Base-by-base conservation (phyloP, 495 filamentous ascomycete genomes). In the Chaetomidium leptoderma region DNA sequence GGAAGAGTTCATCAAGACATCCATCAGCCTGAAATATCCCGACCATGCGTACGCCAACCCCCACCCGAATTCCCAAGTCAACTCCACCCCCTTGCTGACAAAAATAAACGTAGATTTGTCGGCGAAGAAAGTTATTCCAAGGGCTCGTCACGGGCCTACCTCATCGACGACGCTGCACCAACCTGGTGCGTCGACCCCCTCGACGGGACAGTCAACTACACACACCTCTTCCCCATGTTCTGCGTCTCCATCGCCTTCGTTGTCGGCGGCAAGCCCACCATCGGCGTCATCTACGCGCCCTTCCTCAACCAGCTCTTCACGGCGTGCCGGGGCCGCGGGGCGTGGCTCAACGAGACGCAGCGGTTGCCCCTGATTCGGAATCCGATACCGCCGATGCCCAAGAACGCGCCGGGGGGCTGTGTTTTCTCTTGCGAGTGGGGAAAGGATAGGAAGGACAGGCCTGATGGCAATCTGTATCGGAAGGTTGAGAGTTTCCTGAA, bases 191-290 rank as follows among this genome's bases (percentile, higher is more conserved):
- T 88, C 36, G 85, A 89, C 65, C 84, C 85, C 7, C 69, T 87
- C 42, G 84, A 89, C 59, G 85, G 85, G 63, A 89, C 86, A 14
- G 84, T 88, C 52, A 88, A 88, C 70, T 88, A 85, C 70, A 87
- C 82, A 14, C 85, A 89, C 67, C 71, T 86, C 13, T 86, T 87
- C 70, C 86, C 84, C 47, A 85, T 87, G 83, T 87, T 86, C 74
- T 89, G 85, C 66, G 79, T 87, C 60, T 83, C 79, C 29, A 86
- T 88, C 66, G 85, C 71, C 48, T 81, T 88, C 64, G 67, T 86
- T 53, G 70, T 86, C 29, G 66, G 77, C 42, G 74, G 78, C 55
- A 59, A 70, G 16, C 81, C 86, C 14, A 61, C 81, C 4, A 83
- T 89, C 47, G 86, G 85, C 10, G 78, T 89, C 3, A 83, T 89